Base-by-base conservation (phyloP, 805 yeast species). In the Jamesozyma jinghongensis region DNA sequence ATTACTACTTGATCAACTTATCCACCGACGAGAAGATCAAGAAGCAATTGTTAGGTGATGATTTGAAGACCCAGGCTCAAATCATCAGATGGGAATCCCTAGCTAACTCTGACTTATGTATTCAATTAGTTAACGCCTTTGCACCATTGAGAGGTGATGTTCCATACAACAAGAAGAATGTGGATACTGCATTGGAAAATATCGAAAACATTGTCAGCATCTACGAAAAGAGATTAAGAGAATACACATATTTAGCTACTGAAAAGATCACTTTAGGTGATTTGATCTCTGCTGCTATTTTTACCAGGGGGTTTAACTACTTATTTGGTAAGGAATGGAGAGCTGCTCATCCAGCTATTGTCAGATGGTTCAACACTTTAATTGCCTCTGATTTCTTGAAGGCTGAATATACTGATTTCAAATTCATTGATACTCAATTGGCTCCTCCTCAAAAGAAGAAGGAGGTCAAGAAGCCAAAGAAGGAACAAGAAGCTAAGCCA, bases 71-170 rank as follows among this genome's bases (percentile, higher is more conserved):
- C 49, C 50, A 44, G 40, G 50, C 57, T 25, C 50, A 49, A 36
- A 69, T 86, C 55, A 62, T 87, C 52, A 78, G 70, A 67, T 87
- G 94, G 94, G 55, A 79, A 62, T 84, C 95, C 2, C 67, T 84
- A 52, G 70, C 78, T 62, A 85, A 81, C 71, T 55, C 74, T 52
- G 95, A 88, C 54, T 52, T 82, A 43, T 59, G 81, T 50, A 54
- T 67, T 36, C 54, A 64, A 43, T 52, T 71, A 39, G 73, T 73
- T 43, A 54, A 49, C 30, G 74, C 75, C 49, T 75, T 85, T 65
- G 59, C 61, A 44, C 82, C 86, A 52, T 58, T 82, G 41, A 56
- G 64, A 36, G 95, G 95, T 55, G 64, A 58, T 40, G 61, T 49
- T 40, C 88, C 94, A 49, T 85, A 76, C 80, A 80, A 83, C 81